A percentile compares a stretch with the other conserved stretches of the same genome.
Conservation (phyloP, 352 stramenopile species). For the Phytopythium aichiense region DNA sequence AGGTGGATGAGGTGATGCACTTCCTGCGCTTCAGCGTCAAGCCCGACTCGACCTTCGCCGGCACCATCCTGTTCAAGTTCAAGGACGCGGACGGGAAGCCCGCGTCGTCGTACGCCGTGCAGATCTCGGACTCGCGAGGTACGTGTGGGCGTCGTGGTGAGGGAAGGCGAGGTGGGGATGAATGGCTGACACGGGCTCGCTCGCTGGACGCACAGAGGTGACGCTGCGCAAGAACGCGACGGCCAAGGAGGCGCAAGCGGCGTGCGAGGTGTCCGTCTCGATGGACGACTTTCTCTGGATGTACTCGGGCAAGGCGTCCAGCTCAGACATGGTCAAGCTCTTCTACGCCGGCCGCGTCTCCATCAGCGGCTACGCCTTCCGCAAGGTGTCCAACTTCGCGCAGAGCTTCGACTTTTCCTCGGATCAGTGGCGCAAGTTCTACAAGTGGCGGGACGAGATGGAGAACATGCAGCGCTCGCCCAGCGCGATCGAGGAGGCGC, state of each 20-base stretch:
- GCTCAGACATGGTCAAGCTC: conserved; percentile 67
- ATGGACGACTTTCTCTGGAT: conserved; percentile 86
- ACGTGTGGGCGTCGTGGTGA: background rate
- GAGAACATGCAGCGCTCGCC: conserved; percentile 26
- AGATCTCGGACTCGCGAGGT: conserved; percentile 43
- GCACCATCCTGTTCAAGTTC: conserved; percentile 87
- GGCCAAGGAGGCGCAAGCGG: conserved; percentile 33
- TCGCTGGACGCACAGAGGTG: conserved; percentile 24
- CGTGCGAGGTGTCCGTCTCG: conserved; percentile 79
- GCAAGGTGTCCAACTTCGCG: conserved; percentile 74
- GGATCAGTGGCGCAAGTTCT: conserved; percentile 76
- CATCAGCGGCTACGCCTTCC: conserved; percentile 81
- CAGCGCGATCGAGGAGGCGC: conserved; percentile 28
- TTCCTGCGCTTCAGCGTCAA: conserved; percentile 86
- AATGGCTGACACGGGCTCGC: conserved; percentile 2
- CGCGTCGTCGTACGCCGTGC: conserved; percentile 65
- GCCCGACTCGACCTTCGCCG: conserved; percentile 55
- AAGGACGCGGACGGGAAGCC: conserved; percentile 33
- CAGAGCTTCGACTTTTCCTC: conserved; percentile 87
- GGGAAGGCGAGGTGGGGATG: background rate
- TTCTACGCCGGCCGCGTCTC: conserved; percentile 76
- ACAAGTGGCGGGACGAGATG: conserved; percentile 49
- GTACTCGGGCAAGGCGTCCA: conserved; percentile 83
- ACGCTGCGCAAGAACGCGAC: conserved; percentile 53
- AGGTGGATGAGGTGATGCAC: conserved; percentile 88